Percentiles rank a stretch among this genome's conserved stretches.
These are phyloP conservation scores for Starmerella lactis-condensi DNA, from an alignment of 805 yeast species.

Conservation along the genomic window DNA sequence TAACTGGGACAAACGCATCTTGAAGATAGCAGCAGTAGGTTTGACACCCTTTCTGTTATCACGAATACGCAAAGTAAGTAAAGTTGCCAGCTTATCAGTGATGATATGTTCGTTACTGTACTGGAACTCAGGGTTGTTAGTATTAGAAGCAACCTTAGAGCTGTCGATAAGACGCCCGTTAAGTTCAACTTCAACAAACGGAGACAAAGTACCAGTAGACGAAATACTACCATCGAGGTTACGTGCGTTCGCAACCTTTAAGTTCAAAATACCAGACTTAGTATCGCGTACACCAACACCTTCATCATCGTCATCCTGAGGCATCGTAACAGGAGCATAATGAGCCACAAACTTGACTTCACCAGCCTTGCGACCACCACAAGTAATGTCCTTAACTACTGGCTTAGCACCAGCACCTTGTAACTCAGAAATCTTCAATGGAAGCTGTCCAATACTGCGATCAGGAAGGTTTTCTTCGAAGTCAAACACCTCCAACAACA, in stretches of 20 bases:
- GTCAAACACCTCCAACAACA: slow-evolving; percentile 53
- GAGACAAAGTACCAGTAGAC: slow-evolving; percentile 34
- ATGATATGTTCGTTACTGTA: slow-evolving; percentile 47
- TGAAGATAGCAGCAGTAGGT: slow-evolving; percentile 38
- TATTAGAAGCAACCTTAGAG: slow-evolving; percentile 40
- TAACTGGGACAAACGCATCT: slow-evolving; percentile 36
- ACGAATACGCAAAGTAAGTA: slow-evolving; percentile 45
- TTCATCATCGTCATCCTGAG: slow-evolving; percentile 26
- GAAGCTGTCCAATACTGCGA: slow-evolving; percentile 57
- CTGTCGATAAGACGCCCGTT: slow-evolving; percentile 41
- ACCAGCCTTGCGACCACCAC: slow-evolving; percentile 77
- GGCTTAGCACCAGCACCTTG: slow-evolving; percentile 29
- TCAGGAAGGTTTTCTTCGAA: slow-evolving; percentile 64
- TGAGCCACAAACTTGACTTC: slow-evolving; percentile 48
- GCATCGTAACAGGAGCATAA: slow-evolving; percentile 53
- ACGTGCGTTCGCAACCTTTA: slow-evolving; percentile 49
- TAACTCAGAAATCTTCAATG: slow-evolving; percentile 52
- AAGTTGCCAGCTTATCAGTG: slow-evolving; percentile 51
- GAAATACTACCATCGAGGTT: slow-evolving; percentile 26
- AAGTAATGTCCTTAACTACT: slow-evolving; percentile 38
- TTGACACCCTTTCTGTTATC: slow-evolving; percentile 38
- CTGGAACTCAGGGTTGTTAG: slow-evolving; percentile 50
- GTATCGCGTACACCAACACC: slow-evolving; percentile 63
- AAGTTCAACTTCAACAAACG: slow-evolving; percentile 55
- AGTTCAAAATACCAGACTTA: slow-evolving; percentile 75